Evolutionary conservation across 1,139 yeast genomes (phyloP).

Genomic region (Suhomyces choctaworum): DNA sequence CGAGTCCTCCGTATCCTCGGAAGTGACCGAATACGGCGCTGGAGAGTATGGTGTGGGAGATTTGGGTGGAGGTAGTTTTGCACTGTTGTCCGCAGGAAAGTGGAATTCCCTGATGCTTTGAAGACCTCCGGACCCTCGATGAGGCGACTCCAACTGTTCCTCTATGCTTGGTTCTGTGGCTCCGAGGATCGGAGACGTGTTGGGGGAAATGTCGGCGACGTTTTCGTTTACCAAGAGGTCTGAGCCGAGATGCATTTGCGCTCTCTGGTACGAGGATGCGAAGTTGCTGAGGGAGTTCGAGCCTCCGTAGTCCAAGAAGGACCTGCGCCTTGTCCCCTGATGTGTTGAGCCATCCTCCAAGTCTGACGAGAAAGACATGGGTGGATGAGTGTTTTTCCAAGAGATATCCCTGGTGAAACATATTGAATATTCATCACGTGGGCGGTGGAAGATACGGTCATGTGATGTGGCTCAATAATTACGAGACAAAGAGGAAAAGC

Average conservation of each 20-base stretch:
- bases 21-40: neutral
- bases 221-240: constrained; percentile 17
- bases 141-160: constrained; percentile 1
- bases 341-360: constrained; percentile 1
- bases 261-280: constrained; percentile 76
- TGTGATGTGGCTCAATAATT: too few relatives aligned
- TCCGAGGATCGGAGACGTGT: constrained; percentile 20
- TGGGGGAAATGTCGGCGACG: constrained; percentile 28
- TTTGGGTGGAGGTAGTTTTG: neutral
- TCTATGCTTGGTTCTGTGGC: constrained; percentile 6
- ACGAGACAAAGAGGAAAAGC: too few relatives aligned
- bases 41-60: neutral
- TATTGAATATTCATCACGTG: too few relatives aligned
- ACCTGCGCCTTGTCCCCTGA: constrained; percentile 11
- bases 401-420: too few relatives aligned
- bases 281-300: constrained; percentile 72
- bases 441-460: too few relatives aligned
- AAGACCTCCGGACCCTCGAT: constrained; percentile 4
- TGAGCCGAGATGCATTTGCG: constrained; percentile 56
- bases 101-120: constrained; percentile 10
- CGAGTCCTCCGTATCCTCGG: constrained; percentile 1
- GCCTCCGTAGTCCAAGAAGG: constrained; percentile 37
- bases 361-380: constrained; percentile 4
- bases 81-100: constrained; percentile 7
- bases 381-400: too few relatives aligned